Conservation (phyloP, 331 rosid species). For the Dryas integrifolia region DNA sequence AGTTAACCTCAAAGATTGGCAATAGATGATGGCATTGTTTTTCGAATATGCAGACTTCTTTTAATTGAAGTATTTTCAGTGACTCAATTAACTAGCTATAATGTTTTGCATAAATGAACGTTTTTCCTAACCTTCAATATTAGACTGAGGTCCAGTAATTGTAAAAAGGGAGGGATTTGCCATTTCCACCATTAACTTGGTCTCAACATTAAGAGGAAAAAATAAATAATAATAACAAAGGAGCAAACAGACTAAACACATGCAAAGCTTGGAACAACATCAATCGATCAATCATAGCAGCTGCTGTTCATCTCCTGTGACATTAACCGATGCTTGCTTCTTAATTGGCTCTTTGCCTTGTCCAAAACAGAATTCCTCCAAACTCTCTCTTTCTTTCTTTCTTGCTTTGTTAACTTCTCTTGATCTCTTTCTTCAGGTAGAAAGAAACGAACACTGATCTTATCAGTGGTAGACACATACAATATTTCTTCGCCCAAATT, state of each 20-base stretch:
- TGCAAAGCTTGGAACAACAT: too few species aligned
- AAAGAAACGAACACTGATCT: constrained; percentile 6
- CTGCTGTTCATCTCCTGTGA: constrained; percentile 16
- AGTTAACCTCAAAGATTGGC: too few species aligned
- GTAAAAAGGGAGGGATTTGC: too few species aligned
- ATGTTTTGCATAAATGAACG: constrained; percentile 23
- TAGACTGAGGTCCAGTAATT: too few species aligned
- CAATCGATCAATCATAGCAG: neutral
- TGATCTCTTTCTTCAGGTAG: constrained; percentile 18
- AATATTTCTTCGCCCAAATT: neutral
- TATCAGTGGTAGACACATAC: constrained; percentile 23
- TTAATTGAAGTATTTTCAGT: constrained; percentile 10
- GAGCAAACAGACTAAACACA: too few species aligned
- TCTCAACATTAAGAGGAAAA: too few species aligned
- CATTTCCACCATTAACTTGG: too few species aligned
- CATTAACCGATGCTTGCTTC: constrained; percentile 14
- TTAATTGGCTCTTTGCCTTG: constrained; percentile 22
- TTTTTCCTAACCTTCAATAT: neutral
- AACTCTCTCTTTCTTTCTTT: constrained; percentile 15
- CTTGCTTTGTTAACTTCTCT: neutral
- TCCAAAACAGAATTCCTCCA: constrained; percentile 8
- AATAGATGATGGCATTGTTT: neutral
- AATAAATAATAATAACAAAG: too few species aligned
- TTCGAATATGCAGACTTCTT: constrained; percentile 20
- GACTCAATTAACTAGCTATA: constrained; percentile 20